Base-by-base conservation (phyloP, 73 alveolate species). In the Breviolum minutum region DNA sequence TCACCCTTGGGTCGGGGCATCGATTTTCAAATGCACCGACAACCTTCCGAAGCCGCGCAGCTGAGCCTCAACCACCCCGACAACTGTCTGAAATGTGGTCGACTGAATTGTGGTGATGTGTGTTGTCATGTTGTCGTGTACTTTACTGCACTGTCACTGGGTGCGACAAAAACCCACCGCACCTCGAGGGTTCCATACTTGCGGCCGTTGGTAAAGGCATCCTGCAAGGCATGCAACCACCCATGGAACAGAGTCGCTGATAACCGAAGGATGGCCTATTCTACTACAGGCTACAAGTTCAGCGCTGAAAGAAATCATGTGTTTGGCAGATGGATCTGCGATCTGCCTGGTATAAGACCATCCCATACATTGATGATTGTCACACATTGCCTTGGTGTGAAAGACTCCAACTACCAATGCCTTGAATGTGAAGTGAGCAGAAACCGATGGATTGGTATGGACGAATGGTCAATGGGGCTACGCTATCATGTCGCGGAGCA, bases 1-100 rank as follows among this genome's bases (percentile, higher is more conserved):
- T 68, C 77, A 6, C 17, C 77, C 76, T 83, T 54, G 17, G 73
- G n/a, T 8, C 32, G 29, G 81, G 26, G 81, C 98, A 29, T 92
- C 98, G 68, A 92, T 92, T 80, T 92, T 92, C 60, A 92, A 48
- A 32, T 92, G 98, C 20, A 92, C 89, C 24, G 98, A 92, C 63
- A 92, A 40, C 98, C 73, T 92, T 6, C 64, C 40, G 80, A 54
- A 92, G 26, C 98, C 98, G 22, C 61, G 16, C 89, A 92, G 61
- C 81, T 92, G 98, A 13, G 70, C 98, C 97, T 91, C 48, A 27
- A 62, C 60, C 74, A 63, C 70, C 71, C 9, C 9, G 29, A 70
- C 71, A 70, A 6, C 26, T 8, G 26, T 0, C 81, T n/a, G n/a
- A 71, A 71, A 11, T 69, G 79, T n/a, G n/a, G n/a, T 69, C 54